phyloP scores from a whole-genome alignment of 495 filamentous ascomycete species.

The Aspergillus heteromorphus region DNA sequence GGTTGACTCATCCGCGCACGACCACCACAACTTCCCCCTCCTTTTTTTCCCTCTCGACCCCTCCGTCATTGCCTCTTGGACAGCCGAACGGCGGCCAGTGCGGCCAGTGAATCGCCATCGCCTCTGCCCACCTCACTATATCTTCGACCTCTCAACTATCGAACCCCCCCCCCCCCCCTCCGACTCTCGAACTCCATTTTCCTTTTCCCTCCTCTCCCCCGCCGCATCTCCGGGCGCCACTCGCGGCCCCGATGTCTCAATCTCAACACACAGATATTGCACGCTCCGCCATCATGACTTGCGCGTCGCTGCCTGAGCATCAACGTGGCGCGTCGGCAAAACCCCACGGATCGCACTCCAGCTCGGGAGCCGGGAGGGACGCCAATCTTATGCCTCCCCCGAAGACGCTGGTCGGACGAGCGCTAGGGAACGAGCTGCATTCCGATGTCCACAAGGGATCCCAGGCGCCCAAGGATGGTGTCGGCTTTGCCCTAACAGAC shows the following conservation, averaged over 20 bases:
- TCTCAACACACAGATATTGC: constrained; percentile 41
- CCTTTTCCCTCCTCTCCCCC: constrained; percentile 4
- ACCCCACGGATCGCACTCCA: constrained; percentile 20
- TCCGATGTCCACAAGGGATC: constrained; percentile 41
- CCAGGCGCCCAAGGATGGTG: constrained; percentile 43
- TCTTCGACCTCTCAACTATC: too few species aligned
- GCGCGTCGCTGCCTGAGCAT: constrained; percentile 30
- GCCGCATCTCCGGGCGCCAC: constrained; percentile 20
- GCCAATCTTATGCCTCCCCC: constrained; percentile 34
- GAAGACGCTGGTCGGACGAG: constrained; percentile 41
- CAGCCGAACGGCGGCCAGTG: not conserved
- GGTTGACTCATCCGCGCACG: constrained; percentile 25
- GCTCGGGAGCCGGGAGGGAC: constrained; percentile 28
- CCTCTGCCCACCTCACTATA: not conserved
- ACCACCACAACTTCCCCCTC: constrained; percentile 8
- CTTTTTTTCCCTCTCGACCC: not conserved
- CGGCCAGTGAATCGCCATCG: not conserved
- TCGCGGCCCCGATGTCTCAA: constrained; percentile 10
- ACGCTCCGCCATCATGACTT: constrained; percentile 55
- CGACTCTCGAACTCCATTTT: not conserved
- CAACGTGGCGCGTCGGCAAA: constrained; percentile 6
- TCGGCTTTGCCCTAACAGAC: constrained; percentile 57
- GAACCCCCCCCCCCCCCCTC: not conserved
- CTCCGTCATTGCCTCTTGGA: not conserved
- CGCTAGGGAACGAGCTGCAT: constrained; percentile 45